Conservation (phyloP, 2,329 filamentous ascomycete species). For the Monilinia laxa region DNA sequence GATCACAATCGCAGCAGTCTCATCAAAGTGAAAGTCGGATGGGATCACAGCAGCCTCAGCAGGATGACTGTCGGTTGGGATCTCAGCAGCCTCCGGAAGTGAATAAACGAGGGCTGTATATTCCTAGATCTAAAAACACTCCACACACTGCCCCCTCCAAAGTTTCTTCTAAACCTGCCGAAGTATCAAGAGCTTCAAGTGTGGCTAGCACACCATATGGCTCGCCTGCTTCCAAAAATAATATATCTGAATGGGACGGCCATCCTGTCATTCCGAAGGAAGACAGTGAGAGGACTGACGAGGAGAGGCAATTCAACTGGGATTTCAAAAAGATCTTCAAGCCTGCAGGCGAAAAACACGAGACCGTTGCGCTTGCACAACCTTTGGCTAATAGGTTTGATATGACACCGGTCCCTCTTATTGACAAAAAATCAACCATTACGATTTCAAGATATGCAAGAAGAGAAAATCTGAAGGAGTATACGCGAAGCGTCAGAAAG, state of each 20-base stretch:
- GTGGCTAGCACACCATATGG: conserved; percentile 28
- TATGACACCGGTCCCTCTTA: conserved; percentile 49
- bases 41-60: conserved; percentile 16
- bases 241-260: conserved; percentile 22
- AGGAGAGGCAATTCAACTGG: conserved; percentile 43
- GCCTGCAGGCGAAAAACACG: conserved; percentile 41
- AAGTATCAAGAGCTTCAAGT: conserved; percentile 26
- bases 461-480: conserved; percentile 47
- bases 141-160: conserved; percentile 17
- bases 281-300: conserved; percentile 31
- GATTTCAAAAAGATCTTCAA: conserved; percentile 45
- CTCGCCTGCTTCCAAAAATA: conserved; percentile 18
- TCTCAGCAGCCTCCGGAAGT: conserved; percentile 23
- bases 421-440: conserved; percentile 46
- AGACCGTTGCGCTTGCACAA: conserved; percentile 50
- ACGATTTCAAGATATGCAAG: conserved; percentile 49
- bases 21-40: conserved; percentile 12
- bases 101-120: conserved; percentile 16
- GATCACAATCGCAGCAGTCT: conserved; percentile 20
- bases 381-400: conserved; percentile 47
- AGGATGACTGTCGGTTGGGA: neutral
- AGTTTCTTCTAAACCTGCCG: conserved; percentile 20
- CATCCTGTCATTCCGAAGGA: conserved; percentile 23
- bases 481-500: conserved; percentile 45
- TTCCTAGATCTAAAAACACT: conserved; percentile 14